A percentile compares a stretch with the other conserved stretches of the same genome.
These are phyloP conservation scores for Rhodotorula babjevae DNA, from an alignment of 768 basidiomycete species.

Conservation along the genomic window DNA sequence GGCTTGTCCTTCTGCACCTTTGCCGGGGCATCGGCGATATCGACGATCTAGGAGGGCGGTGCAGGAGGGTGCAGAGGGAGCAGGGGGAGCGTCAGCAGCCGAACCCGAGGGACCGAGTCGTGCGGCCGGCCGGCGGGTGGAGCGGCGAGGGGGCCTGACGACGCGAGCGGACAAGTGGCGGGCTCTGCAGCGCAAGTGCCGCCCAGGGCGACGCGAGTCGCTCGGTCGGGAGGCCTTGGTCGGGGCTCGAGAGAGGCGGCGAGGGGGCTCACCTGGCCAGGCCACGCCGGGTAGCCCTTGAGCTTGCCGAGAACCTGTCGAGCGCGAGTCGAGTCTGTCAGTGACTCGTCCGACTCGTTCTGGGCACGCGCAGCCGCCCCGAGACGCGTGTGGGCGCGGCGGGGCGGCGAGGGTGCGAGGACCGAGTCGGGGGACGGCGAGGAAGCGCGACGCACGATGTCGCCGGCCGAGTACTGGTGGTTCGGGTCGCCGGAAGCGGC, in stretches of 20 bases:
- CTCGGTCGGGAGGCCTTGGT: neutral
- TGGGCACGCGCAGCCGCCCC: too few species aligned
- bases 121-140: too few species aligned
- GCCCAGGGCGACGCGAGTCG: too few species aligned
- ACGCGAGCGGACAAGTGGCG: too few species aligned
- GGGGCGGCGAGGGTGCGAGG: neutral
- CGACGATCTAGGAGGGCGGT: constrained; percentile 61
- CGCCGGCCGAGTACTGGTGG: constrained; percentile 10
- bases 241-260: constrained; percentile 15
- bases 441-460: constrained; percentile 15
- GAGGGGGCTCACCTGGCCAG: constrained; percentile 67
- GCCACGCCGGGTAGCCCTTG: constrained; percentile 92
- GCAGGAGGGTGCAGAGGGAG: too few species aligned
- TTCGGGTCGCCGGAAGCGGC: neutral
- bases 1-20: constrained; percentile 64
- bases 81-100: neutral
- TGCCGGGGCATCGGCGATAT: constrained; percentile 62
- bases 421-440: neutral
- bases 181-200: too few species aligned
- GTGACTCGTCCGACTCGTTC: too few species aligned
- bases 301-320: constrained; percentile 73
- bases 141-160: too few species aligned
- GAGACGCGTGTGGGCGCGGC: neutral
- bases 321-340: neutral
- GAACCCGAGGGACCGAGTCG: neutral